Base-by-base conservation (phyloP, 2,329 filamentous ascomycete species). In the Aspergillus luchuensis region DNA sequence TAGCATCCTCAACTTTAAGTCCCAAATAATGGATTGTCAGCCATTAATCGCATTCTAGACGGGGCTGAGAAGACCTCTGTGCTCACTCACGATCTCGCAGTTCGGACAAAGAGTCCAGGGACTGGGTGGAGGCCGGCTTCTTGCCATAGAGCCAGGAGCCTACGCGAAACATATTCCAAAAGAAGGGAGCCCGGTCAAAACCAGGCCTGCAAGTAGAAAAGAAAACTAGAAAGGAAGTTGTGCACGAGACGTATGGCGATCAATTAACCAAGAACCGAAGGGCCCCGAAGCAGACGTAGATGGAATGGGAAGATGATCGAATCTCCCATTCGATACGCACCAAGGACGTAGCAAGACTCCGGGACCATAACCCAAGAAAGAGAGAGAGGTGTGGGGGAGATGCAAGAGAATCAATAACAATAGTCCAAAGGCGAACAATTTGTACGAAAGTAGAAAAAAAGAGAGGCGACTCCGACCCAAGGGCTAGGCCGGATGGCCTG, bases 71-170 rank as follows among this genome's bases (percentile, higher is more conserved):
- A 19, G 17, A 11, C 15, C 41, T 19, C 13, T 13, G 19, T 33
- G 19, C 39, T 23, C 36, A 74, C 74, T 66, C 69, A 81, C 79
- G 75, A 63, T 81, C 76, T 66, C 84, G 81, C 52, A 84, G 78
- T 74, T 89, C 86, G 63, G 83, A 81, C 53, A 85, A 70, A 63
- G 85, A 81, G 70, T 83, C 85, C 60, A 88, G 69, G 45, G 83
- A 86, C 71, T 82, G 82, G 11, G 82, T 82, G 43, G 82, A 82
- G 53, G 78, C 71, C 21, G 73, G 70, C 70, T 76, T 77, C 61
- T 78, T 79, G 70, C 74, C 74, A 61, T 77, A 78, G n/a, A 80
- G 70, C 78, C 78, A 80, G 57, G 77, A 76, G 56, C 78, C 77
- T 56, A 80, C 72, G 51, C 73, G 70, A 56, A 78, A 68, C 77